Base-by-base conservation (phyloP, 2,329 filamentous ascomycete genomes). In the Fusarium floridanum region DNA sequence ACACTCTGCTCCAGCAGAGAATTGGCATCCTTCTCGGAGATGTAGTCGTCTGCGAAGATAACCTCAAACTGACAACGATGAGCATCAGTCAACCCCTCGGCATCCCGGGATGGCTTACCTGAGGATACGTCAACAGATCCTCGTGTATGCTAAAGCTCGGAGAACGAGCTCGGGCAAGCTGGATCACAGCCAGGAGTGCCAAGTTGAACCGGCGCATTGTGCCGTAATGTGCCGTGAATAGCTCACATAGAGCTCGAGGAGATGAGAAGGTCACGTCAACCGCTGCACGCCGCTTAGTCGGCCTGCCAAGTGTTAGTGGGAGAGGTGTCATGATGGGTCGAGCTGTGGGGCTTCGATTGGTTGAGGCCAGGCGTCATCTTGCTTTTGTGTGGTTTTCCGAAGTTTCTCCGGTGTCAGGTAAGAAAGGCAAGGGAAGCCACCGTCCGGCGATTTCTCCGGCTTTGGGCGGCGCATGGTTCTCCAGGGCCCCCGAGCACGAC, bases 91-190 rank as follows among this genome's bases (percentile, higher is more conserved):
- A 45, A 64, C 16, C 27, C 20, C 22, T 22, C 29, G 27, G 55
- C 61, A 24, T 56, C 9, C 22, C 20, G 50, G 63, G 62, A 63
- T 29, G 48, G 79, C 86, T 73, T 86, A 96, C 94, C 88, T 97
- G 94, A 12, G 95, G 95, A 83, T 93, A 95, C 20, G 95, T 95
- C 66, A 97, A 88, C 61, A 98, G 83, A 81, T 98, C 95, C 80
- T 97, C 94, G 79, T 97, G 92, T 66, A 97, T 93, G 84, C 92
- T 97, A 85, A 98, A 98, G 64, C 86, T 84, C 9, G 85, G 85
- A 55, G 88, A 86, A 55, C 86, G 85, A 75, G 88, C 89, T 73
- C 76, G 78, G 76, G 82, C 84, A 34, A 89, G 83, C 81, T 84
- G 86, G 74, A 85, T 76, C 59, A 80, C 79, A 53, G 84, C 84